phyloP scores from a whole-genome alignment of 345 rosid species.

The Gossypium bickii region DNA sequence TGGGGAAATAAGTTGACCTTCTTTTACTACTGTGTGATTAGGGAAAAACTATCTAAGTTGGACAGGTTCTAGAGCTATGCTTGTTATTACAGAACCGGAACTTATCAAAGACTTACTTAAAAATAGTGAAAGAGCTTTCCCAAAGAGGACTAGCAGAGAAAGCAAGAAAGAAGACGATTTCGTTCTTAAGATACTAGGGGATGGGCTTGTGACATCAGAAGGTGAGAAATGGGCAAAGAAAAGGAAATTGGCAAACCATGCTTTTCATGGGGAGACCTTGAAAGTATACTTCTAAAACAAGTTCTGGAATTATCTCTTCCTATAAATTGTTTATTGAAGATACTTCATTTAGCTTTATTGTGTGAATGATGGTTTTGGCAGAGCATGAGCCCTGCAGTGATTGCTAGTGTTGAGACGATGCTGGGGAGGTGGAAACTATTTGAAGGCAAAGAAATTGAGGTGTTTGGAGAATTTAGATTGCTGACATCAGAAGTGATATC shows the following conservation, averaged over 20 bases:
- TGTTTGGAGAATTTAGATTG: slow-evolving; percentile 29
- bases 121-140: not conserved
- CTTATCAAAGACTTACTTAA: not conserved
- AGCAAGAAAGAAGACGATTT: not conserved
- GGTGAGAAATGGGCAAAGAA: slow-evolving; percentile 4
- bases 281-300: not conserved
- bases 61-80: not conserved
- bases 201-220: not conserved
- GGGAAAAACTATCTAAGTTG: not conserved
- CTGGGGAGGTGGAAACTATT: slow-evolving; percentile 35
- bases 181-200: not conserved
- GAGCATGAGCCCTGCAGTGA: slow-evolving; percentile 31
- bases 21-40: not conserved
- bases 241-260: slow-evolving; percentile 9
- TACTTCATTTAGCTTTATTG: not conserved
- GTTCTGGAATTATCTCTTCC: not conserved
- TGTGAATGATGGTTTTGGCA: not conserved
- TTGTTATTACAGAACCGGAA: not conserved
- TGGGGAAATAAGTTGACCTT: not conserved
- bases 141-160: not conserved
- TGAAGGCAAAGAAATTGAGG: slow-evolving; percentile 36
- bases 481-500: slow-evolving; percentile 48
- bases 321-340: not conserved
- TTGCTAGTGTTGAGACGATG: slow-evolving; percentile 40
- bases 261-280: slow-evolving; percentile 15